These are phyloP conservation scores for Sarcodon sp. DNA, from an alignment of 768 basidiomycete species.

Conservation along the genomic window DNA sequence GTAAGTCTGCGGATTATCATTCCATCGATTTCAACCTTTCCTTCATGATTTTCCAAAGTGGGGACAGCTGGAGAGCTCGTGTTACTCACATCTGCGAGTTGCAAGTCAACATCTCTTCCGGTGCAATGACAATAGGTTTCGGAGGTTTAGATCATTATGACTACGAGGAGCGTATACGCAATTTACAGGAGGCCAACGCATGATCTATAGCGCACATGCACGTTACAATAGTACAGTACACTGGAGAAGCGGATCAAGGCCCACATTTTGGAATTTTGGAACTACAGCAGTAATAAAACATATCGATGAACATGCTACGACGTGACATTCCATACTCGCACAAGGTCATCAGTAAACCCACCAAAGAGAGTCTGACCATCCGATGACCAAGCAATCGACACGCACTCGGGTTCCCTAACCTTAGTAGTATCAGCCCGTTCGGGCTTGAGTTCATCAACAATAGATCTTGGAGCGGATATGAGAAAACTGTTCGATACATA, in stretches of 20 bases:
- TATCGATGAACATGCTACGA: constrained; percentile 20
- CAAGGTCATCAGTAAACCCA: constrained; percentile 91
- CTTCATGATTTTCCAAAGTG: constrained; percentile 26
- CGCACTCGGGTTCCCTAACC: constrained; percentile 78
- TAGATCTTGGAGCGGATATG: constrained; percentile 42
- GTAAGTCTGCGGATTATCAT: constrained; percentile 27
- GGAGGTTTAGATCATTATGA: constrained; percentile 71
- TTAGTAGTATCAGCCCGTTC: constrained; percentile 73
- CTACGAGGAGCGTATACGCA: constrained; percentile 44
- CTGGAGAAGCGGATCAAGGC: not conserved
- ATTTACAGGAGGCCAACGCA: constrained; percentile 38
- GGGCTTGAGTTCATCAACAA: constrained; percentile 98
- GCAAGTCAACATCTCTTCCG: constrained; percentile 49
- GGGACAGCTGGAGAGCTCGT: constrained; percentile 72
- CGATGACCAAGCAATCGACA: constrained; percentile 96
- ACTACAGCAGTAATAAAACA: not conserved
- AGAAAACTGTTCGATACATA: not conserved
- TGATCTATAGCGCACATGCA: not conserved
- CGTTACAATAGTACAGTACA: not conserved
- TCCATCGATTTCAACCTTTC: not conserved
- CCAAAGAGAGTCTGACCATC: constrained; percentile 97
- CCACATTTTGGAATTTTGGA: not conserved
- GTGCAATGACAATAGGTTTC: constrained; percentile 59
- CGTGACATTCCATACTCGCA: constrained; percentile 85
- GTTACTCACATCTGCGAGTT: constrained; percentile 61